A percentile compares a stretch with the other conserved stretches of the same genome.
These are phyloP conservation scores for Pseudopyricularia cyperi DNA, from an alignment of 2,329 filamentous ascomycete species.

Conservation along the genomic window DNA sequence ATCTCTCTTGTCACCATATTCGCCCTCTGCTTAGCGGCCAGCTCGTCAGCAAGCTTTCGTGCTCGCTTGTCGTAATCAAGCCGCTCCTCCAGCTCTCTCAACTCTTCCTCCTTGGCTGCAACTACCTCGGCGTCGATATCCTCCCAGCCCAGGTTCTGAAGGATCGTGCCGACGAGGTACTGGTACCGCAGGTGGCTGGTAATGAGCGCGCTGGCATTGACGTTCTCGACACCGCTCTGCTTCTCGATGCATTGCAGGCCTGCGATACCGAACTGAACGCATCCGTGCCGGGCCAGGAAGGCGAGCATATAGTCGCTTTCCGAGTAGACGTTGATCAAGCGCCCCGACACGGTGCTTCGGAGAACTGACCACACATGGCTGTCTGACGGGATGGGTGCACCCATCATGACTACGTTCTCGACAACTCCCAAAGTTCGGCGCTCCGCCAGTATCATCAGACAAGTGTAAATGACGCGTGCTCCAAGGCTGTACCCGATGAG, in stretches of 20 bases:
- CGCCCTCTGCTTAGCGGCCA: background rate
- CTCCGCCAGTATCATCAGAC: conserved; percentile 67
- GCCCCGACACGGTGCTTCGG: conserved; percentile 65
- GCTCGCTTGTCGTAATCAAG: conserved; percentile 10
- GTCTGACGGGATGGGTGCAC: conserved; percentile 64
- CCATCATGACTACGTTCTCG: conserved; percentile 77
- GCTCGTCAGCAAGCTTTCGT: background rate
- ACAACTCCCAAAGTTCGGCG: conserved; percentile 73
- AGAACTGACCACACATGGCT: conserved; percentile 63
- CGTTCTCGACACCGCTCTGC: conserved; percentile 53
- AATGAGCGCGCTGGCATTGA: conserved; percentile 52
- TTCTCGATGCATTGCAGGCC: conserved; percentile 65
- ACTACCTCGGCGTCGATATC: conserved; percentile 37
- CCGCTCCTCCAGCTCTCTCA: conserved; percentile 15
- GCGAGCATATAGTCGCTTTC: conserved; percentile 78
- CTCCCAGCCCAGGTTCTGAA: conserved; percentile 57
- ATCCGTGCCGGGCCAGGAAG: conserved; percentile 75
- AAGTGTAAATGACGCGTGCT: conserved; percentile 72
- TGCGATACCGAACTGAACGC: conserved; percentile 70
- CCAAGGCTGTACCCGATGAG: conserved; percentile 74
- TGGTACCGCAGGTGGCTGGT: conserved; percentile 60
- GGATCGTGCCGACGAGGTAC: conserved; percentile 50
- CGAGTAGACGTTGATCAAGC: conserved; percentile 84
- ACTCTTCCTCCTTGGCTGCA: conserved; percentile 15
- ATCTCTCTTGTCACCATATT: background rate